Evolutionary conservation across 148 eudicot species (phyloP).

Genomic region (Vaccinium vitisidaea): DNA sequence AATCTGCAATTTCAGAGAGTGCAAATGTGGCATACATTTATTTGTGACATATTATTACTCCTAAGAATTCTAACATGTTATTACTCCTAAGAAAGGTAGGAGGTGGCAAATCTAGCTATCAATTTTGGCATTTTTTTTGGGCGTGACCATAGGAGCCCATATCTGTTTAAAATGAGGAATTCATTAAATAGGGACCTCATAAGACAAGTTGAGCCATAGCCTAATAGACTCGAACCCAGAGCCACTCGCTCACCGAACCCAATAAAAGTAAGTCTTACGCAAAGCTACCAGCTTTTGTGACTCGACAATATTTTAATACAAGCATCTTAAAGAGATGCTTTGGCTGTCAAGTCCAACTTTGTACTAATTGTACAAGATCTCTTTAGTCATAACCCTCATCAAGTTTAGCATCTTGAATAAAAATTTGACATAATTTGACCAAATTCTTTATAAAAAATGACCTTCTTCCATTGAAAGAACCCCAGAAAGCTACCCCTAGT

Average conservation of each 20-base stretch:
- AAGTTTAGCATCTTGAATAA: constrained; percentile 26
- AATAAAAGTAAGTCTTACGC: background rate
- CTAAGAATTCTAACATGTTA: no score
- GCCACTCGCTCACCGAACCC: no score
- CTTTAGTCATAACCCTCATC: constrained; percentile 6
- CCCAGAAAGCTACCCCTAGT: background rate
- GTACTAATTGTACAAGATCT: background rate
- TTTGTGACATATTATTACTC: no score
- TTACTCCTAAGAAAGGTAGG: no score
- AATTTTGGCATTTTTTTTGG: no score
- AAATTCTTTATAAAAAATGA: constrained; percentile 1
- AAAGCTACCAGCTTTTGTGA: background rate
- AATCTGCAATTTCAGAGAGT: no score
- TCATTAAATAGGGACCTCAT: no score
- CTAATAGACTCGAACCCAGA: background rate
- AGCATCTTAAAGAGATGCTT: constrained; percentile 17
- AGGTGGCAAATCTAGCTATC: no score
- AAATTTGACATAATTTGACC: constrained; percentile 15
- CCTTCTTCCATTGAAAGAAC: background rate
- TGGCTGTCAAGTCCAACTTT: background rate
- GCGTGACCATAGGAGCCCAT: no score
- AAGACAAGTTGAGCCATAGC: no score
- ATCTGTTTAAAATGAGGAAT: no score
- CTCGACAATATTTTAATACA: background rate
- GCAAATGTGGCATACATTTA: no score